These are phyloP conservation scores for Stipa capillata DNA, from an alignment of 176 grass and related monocot species.

Conservation along the genomic window DNA sequence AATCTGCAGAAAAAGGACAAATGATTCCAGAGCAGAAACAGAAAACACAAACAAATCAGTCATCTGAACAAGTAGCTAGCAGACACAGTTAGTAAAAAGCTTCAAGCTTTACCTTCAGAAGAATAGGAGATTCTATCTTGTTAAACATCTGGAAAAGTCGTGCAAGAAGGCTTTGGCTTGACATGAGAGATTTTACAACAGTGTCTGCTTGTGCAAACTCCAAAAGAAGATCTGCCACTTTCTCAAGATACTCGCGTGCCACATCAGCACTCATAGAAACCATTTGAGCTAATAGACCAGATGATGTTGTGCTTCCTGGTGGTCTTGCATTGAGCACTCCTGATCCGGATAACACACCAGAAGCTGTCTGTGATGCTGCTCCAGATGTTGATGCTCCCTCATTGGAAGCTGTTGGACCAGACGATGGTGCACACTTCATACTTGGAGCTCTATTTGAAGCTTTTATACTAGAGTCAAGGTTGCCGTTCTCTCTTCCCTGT, in stretches of 20 bases:
- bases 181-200: constrained; percentile 83
- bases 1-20: constrained; percentile 50
- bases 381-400: constrained; percentile 89
- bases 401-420: constrained; percentile 43
- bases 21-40: constrained; percentile 12
- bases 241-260: constrained; percentile 89
- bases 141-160: constrained; percentile 99
- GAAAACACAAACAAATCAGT: constrained; percentile 6
- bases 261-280: constrained; percentile 91
- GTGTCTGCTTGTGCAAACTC: constrained; percentile 94
- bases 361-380: constrained; percentile 85
- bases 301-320: constrained; percentile 92
- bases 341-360: constrained; percentile 96
- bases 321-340: constrained; percentile 97
- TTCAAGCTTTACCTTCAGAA: constrained; percentile 71
- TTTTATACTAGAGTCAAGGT: constrained; percentile 59
- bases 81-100: not conserved
- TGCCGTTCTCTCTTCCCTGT: constrained; percentile 83
- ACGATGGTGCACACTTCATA: constrained; percentile 39
- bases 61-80: constrained; percentile 13
- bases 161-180: constrained; percentile 69
- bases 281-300: constrained; percentile 89
- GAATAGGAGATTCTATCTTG: constrained; percentile 91
- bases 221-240: constrained; percentile 93
- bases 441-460: constrained; percentile 46